These are phyloP conservation scores for Cyclospora cayetanensis DNA, from an alignment of 169 alveolate genomes.

Conservation along the genomic window DNA sequence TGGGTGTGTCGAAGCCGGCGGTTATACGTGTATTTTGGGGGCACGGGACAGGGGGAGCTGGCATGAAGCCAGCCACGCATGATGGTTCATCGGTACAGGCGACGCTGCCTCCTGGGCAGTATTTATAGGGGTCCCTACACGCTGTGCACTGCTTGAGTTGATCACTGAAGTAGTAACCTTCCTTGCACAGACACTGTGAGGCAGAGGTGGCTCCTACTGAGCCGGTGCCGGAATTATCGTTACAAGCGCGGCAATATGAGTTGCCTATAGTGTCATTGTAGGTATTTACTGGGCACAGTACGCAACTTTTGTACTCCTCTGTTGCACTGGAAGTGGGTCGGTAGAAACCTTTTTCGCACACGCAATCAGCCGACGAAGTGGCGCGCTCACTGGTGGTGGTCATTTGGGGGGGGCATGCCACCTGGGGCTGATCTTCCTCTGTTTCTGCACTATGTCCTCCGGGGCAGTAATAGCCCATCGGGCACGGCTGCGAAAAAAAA, in stretches of 20 bases:
- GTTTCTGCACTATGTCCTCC: conserved; percentile 72
- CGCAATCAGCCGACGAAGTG: conserved; percentile 62
- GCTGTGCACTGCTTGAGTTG: conserved; percentile 75
- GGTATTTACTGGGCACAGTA: conserved; percentile 78
- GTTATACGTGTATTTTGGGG: conserved; percentile 82
- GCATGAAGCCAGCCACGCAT: background rate
- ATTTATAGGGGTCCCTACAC: conserved; percentile 77
- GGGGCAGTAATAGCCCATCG: conserved; percentile 80
- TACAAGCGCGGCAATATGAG: conserved; percentile 78
- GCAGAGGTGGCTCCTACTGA: conserved; percentile 73
- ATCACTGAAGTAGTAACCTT: conserved; percentile 79
- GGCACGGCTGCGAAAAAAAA: conserved; percentile 79
- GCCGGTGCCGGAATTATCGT: conserved; percentile 80
- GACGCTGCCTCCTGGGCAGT: conserved; percentile 85
- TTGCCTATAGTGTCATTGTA: conserved; percentile 80
- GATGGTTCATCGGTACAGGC: background rate
- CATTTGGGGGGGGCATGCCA: conserved; percentile 60
- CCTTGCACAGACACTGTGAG: conserved; percentile 78
- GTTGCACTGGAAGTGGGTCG: background rate
- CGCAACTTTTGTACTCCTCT: conserved; percentile 66
- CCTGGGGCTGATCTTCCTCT: background rate
- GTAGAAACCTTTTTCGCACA: conserved; percentile 61
- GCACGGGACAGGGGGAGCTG: conserved; percentile 75
- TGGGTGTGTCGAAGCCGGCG: conserved; percentile 84
- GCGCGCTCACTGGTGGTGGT: conserved; percentile 67